Evolutionary conservation across 805 yeast genomes (phyloP).

Genomic region (Candida multigemmis): DNA sequence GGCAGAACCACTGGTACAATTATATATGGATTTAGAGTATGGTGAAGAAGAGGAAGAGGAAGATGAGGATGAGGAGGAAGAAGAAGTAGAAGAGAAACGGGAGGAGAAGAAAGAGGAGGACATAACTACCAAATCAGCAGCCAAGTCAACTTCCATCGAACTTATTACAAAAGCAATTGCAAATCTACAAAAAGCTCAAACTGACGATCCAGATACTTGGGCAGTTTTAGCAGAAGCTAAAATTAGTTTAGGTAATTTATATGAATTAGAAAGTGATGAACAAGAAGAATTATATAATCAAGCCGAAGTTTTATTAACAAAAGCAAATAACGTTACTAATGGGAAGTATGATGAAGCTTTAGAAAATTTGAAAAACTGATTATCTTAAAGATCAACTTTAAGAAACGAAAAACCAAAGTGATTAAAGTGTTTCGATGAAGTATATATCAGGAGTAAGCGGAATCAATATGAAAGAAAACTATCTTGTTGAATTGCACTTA

Average conservation of each 20-base stretch:
- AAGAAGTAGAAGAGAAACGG: constrained; percentile 19
- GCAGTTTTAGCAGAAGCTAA: constrained; percentile 80
- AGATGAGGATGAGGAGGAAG: constrained; percentile 17
- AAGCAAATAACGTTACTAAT: constrained; percentile 74
- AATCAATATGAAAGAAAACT: no score
- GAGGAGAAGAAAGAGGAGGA: constrained; percentile 10
- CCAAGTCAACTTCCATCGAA: constrained; percentile 41
- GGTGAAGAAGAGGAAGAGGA: constrained; percentile 8
- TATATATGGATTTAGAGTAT: no score
- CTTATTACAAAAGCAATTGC: constrained; percentile 45
- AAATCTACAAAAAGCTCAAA: constrained; percentile 31
- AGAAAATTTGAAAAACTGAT: constrained; percentile 32
- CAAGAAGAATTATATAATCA: constrained; percentile 58
- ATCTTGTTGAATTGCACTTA: no score
- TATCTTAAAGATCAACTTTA: no score
- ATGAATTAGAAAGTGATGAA: constrained; percentile 53
- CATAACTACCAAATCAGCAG: constrained; percentile 25
- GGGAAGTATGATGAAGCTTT: constrained; percentile 63
- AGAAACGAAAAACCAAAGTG: no score
- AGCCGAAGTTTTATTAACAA: constrained; percentile 61
- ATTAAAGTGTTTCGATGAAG: no score
- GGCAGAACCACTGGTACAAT: no score
- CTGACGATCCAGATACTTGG: constrained; percentile 54
- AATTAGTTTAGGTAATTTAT: constrained; percentile 69
- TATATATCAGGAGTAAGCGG: no score